Base-by-base conservation (phyloP, 441 rosid species). In the Lepidium campestre region DNA sequence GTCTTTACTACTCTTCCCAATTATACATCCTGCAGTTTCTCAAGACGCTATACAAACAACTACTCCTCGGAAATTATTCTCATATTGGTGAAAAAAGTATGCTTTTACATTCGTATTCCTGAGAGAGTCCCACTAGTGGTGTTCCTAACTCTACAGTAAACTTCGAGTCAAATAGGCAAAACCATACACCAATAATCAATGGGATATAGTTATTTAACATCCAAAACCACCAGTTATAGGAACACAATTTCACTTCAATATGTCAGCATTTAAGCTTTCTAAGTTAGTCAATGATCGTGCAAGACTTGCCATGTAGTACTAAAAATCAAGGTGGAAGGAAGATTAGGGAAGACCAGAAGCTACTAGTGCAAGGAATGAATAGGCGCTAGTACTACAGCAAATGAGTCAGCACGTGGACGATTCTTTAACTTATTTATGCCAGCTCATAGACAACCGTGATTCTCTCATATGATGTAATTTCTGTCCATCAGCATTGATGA, bases 211-310 rank as follows among this genome's bases (percentile, higher is more conserved):
- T 14, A 61, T 46, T 45, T 61, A 67, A 67, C 34, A 66, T 58
- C 62, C 50, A 66, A 58, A 58, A 65, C 45, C 29, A 72, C 12
- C 56, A 65, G 54, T 47, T 32, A 41, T 22, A 40, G 8, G 13
- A 37, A 17, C 46, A 48, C 10, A 32, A 14, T 32, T 39, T 47
- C 22, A 57, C 39, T 64, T 65, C 23, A 40, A 36, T 29, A 62
- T 2, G 31, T 20, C 7, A 40, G 50, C 47, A 63, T 19, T 32
- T 18, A 13, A 25, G 32, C 42, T 57, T 65, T 20, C 31, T 48
- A 42, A 12, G 50, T 18, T 42, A 41, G 37, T 32, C 35, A 58
- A 37, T 55, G 18, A 50, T 71, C 60, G 39, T 4, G 32, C 45
- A 71, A 47, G 39, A 23, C 41, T 47, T 37, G 65, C 45, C 41